These are phyloP conservation scores for Salix suchowensis DNA, from an alignment of 345 rosid genomes.

Conservation along the genomic window DNA sequence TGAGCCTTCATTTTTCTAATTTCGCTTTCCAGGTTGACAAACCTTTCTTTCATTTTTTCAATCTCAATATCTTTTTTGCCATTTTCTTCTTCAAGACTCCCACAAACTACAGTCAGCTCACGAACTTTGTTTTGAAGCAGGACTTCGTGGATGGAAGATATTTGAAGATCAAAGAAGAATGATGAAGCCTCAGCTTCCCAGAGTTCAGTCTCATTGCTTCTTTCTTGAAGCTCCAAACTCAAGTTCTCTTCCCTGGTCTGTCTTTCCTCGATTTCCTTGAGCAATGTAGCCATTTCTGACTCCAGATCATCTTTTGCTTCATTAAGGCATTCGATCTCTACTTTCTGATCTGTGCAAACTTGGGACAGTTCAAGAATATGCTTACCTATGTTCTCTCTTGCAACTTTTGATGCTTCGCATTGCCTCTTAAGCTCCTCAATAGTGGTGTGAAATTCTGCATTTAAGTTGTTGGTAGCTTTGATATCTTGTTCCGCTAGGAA, in stretches of 20 bases:
- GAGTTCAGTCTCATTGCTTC: constrained; percentile 67
- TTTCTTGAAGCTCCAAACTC: constrained; percentile 74
- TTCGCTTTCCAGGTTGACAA: constrained; percentile 20
- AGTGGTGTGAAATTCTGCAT: constrained; percentile 46
- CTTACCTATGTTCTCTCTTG: constrained; percentile 39
- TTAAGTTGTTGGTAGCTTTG: constrained; percentile 48
- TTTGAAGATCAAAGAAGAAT: constrained; percentile 81
- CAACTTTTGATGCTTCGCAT: constrained; percentile 42
- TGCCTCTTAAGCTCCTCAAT: constrained; percentile 63
- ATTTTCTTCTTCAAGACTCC: constrained; percentile 19
- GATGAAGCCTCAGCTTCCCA: constrained; percentile 92
- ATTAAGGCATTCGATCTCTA: constrained; percentile 46
- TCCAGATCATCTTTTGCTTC: constrained; percentile 50
- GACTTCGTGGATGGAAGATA: constrained; percentile 61
- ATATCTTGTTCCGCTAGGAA: constrained; percentile 66
- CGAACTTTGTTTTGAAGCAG: constrained; percentile 44
- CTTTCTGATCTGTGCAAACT: constrained; percentile 33
- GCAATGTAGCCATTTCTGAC: constrained; percentile 36
- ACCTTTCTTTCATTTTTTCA: constrained; percentile 19
- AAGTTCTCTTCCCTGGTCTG: constrained; percentile 57
- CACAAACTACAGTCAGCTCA: constrained; percentile 25
- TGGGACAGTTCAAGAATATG: constrained; percentile 39
- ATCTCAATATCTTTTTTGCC: constrained; percentile 20
- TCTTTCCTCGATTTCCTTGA: constrained; percentile 45
- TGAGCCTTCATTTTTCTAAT: constrained; percentile 23